Conservation (phyloP, 2,329 filamentous ascomycete genomes). For the Ophiosphaerella korrae region DNA sequence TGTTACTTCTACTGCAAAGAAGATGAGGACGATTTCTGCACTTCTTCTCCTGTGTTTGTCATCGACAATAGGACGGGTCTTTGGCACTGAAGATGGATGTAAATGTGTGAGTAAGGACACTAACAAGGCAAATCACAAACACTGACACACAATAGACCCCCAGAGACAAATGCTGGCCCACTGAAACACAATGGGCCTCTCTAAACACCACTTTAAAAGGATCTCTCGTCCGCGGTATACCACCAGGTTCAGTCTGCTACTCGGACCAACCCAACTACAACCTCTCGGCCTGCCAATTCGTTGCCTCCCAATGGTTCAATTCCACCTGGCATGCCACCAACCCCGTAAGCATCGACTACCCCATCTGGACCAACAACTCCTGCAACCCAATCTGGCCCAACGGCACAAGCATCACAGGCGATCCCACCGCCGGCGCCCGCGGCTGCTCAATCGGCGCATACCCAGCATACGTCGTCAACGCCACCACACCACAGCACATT, state of each 20-base stretch:
- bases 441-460: slow-evolving; percentile 32
- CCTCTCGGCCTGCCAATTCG: slow-evolving; percentile 20
- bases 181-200: slow-evolving; percentile 18
- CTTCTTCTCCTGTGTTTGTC: slow-evolving; percentile 2
- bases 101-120: slow-evolving; percentile 26
- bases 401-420: slow-evolving; percentile 35
- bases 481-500: slow-evolving; percentile 24
- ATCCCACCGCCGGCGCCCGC: slow-evolving; percentile 21
- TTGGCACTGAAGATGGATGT: slow-evolving; percentile 8
- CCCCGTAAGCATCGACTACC: slow-evolving; percentile 37
- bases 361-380: slow-evolving; percentile 35
- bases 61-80: neutral
- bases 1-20: too few species aligned
- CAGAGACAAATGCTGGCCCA: slow-evolving; percentile 27
- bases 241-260: slow-evolving; percentile 38
- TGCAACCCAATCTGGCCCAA: slow-evolving; percentile 39
- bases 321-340: slow-evolving; percentile 32
- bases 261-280: slow-evolving; percentile 23
- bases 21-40: neutral
- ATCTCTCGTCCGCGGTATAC: slow-evolving; percentile 21
- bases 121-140: neutral
- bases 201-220: slow-evolving; percentile 30
- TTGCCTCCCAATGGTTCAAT: slow-evolving; percentile 34
- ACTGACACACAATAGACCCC: slow-evolving; percentile 17
- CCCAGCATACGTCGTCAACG: slow-evolving; percentile 37